Percentiles rank a stretch among this genome's conserved stretches.
Evolutionary conservation across 495 filamentous ascomycete species (phyloP).

Genomic region (Symbiotaphrina buchneri): DNA sequence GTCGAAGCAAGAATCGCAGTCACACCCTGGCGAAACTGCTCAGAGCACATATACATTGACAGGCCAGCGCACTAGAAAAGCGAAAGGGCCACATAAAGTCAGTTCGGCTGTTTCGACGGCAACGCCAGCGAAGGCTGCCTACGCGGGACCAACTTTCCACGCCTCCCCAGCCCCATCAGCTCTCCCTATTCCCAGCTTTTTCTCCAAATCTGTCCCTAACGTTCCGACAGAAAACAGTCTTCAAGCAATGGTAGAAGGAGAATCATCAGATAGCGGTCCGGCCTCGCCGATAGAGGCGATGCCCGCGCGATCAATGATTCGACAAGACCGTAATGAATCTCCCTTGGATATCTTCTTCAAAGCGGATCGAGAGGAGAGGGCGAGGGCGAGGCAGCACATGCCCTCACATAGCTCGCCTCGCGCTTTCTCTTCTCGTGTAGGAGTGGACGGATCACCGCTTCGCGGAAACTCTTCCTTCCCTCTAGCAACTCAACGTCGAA

Average conservation of each 20-base stretch:
- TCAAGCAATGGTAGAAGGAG: conserved; percentile 19
- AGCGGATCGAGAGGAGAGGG: conserved; percentile 57
- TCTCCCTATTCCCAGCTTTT: conserved; percentile 82
- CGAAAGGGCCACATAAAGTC: too few species aligned
- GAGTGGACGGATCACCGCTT: conserved; percentile 7
- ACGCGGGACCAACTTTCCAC: conserved; percentile 89
- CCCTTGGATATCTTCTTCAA: conserved; percentile 78
- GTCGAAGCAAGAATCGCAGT: too few species aligned
- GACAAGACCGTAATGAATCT: conserved; percentile 33
- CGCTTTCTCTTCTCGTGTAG: too few species aligned
- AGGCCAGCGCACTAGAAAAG: too few species aligned
- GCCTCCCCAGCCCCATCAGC: conserved; percentile 81
- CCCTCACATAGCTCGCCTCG: neutral
- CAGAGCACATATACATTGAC: too few species aligned
- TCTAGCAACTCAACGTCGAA: conserved; percentile 7
- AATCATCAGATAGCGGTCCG: conserved; percentile 11
- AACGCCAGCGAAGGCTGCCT: conserved; percentile 35
- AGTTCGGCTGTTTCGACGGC: too few species aligned
- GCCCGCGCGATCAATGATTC: conserved; percentile 13
- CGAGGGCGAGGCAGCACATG: conserved; percentile 15
- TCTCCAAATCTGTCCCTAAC: conserved; percentile 59
- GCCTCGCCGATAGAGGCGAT: conserved; percentile 12
- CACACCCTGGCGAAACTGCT: too few species aligned
- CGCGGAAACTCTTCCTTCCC: conserved; percentile 1
- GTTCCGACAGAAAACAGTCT: conserved; percentile 19